Base-by-base conservation (phyloP, 805 yeast species). In the Suhomyces vadensis region DNA sequence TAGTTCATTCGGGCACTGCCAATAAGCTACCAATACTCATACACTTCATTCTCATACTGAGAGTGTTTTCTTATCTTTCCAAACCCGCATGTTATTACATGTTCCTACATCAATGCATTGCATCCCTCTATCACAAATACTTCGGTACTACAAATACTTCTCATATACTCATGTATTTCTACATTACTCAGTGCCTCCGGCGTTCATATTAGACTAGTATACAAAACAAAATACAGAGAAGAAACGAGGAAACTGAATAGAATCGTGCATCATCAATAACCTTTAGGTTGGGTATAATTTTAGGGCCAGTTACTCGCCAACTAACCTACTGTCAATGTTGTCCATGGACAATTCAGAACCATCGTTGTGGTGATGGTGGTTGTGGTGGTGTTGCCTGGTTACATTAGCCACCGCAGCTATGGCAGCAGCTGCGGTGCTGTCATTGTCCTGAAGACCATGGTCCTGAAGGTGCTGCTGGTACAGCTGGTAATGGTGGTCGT, bases 281-380 rank as follows among this genome's bases (percentile, higher is more conserved):
- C 25, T 23, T 9, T 11, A 19, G 39, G 33, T 24, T 19, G 37
- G 37, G 37, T 20, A 20, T 20, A 21, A 33, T 20, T 19, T 33
- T 7, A 16, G n/a, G 19, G 5, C 37, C 38, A 13, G 24, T 48
- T 57, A 71, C 43, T 69, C 75, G 13, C 75, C 75, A 13, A 71
- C 77, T 49, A 71, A 60, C 31, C 77, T 58, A 49, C 71, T 65
- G 50, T 71, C 77, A 44, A 71, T 71, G 52, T 71, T 71, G 41
- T 70, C 75, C 64, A 71, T 71, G 13, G 72, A 61, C 44, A 71
- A 59, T 35, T 66, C 72, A 26, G 57, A 57, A 29, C 53, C 56
- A 35, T 58, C 62, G 36, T 51, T 49, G 40, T 55, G 59, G 31
- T 49, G 53, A 31, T 53, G 53, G 31, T 54, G 53, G n/a, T 54